phyloP scores from a whole-genome alignment of 768 basidiomycete genomes.

The Boletus huronensis region DNA sequence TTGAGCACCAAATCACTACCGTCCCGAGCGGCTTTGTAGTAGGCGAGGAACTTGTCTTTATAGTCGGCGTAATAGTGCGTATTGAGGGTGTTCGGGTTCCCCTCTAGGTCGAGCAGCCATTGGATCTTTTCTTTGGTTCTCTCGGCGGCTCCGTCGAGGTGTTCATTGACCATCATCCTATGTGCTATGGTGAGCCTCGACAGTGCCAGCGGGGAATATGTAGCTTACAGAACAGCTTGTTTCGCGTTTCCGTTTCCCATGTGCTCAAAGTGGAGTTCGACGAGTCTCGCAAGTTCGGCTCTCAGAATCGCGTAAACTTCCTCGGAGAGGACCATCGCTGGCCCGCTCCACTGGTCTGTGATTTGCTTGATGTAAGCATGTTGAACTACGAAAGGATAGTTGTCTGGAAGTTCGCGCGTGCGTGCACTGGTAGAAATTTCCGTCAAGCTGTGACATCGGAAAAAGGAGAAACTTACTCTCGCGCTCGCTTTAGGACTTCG shows the following conservation, averaged over 20 bases:
- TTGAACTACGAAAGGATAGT: constrained; percentile 63
- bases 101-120: constrained; percentile 51
- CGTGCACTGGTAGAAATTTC: constrained; percentile 45
- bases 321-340: constrained; percentile 45
- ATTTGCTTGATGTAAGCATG: constrained; percentile 44
- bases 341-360: constrained; percentile 46
- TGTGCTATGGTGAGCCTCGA: neutral
- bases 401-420: constrained; percentile 66
- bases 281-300: constrained; percentile 40
- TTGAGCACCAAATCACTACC: constrained; percentile 4
- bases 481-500: constrained; percentile 47
- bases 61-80: constrained; percentile 49
- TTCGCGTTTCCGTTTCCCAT: constrained; percentile 53
- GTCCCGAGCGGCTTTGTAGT: constrained; percentile 40
- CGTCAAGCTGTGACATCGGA: neutral
- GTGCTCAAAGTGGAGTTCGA: constrained; percentile 45
- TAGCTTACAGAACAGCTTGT: constrained; percentile 44
- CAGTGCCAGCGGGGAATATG: rapidly evolving
- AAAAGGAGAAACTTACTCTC: constrained; percentile 38
- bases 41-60: constrained; percentile 44
- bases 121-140: constrained; percentile 39
- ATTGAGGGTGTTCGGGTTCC: constrained; percentile 50
- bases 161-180: constrained; percentile 50
- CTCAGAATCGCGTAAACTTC: constrained; percentile 36
- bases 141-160: constrained; percentile 43